Base-by-base conservation (phyloP, 495 filamentous ascomycete species). In the Neurospora sp. region DNA sequence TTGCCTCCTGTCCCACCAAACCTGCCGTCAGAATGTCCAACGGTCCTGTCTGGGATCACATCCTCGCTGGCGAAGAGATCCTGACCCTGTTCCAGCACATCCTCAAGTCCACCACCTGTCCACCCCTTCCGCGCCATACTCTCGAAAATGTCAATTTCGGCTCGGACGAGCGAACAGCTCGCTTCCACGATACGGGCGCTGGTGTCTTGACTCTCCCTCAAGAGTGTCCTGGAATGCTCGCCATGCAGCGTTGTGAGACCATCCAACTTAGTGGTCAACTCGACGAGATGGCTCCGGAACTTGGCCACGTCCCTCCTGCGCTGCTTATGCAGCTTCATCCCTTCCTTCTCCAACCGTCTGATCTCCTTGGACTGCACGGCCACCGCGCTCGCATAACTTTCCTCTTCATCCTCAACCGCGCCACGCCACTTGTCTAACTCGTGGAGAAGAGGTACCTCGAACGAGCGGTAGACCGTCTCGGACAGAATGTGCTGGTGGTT, bases 71-170 rank as follows among this genome's bases (percentile, higher is more conserved):
- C 87, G 74, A 91, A 91, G 16, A 90, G 81, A 76, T 91, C 89
- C 66, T 83, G 80, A n/a, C 88, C 88, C 75, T 83, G 85, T 72
- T 90, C 88, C 23, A 91, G 78, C 27, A 91, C 74, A 38, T 91
- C 89, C 46, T 90, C 88, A 27, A 91, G 78, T 0, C 89, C 89
- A 38, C 89, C 89, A 11, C 89, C 89, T 35, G 83, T 86, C 89
- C 89, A 91, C 5, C 89, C 89, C 73, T 91, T 91, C 70, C 87
- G 78, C 54, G 89, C 89, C 72, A 91, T 77, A 27, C 86, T 84
- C 80, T 91, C 89, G 76, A 90, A 91, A 69, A 91, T 90, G 73
- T 91, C 89, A 8, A 90, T 85, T 79, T 91, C 89, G 62, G 89
- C 89, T 27, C 89, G 83, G 31, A 90, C 88, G 5, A 91, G 81